These are phyloP conservation scores for Scedosporium aurantiacum DNA, from an alignment of 2,329 filamentous ascomycete species.

Conservation along the genomic window DNA sequence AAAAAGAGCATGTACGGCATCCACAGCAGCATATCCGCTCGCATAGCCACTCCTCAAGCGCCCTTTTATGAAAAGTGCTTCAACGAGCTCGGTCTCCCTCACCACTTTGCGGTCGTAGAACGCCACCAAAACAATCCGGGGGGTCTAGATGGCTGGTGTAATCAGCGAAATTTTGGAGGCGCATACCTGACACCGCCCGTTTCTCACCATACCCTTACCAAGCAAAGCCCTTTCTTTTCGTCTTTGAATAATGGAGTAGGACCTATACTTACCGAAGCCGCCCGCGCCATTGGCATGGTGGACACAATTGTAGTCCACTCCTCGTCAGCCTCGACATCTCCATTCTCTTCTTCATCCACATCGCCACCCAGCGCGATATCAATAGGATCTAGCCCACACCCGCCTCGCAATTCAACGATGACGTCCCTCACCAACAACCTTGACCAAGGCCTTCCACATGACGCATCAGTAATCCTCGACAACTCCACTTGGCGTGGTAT, in stretches of 20 bases:
- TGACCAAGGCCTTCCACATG: constrained; percentile 28
- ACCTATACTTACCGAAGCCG: constrained; percentile 60
- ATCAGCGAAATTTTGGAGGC: constrained; percentile 67
- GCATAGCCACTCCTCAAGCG: constrained; percentile 55
- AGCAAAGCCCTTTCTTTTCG: constrained; percentile 39
- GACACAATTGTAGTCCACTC: constrained; percentile 64
- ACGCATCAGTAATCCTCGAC: constrained; percentile 57
- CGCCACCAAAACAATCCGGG: constrained; percentile 52
- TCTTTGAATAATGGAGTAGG: constrained; percentile 38
- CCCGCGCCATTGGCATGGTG: constrained; percentile 65
- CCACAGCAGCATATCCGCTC: constrained; percentile 51
- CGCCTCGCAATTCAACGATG: constrained; percentile 8
- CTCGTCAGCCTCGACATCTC: constrained; percentile 18
- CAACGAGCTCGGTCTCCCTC: constrained; percentile 74
- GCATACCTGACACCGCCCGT: constrained; percentile 70
- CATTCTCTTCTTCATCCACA: constrained; percentile 26
- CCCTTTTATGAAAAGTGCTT: constrained; percentile 81
- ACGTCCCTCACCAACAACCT: neutral
- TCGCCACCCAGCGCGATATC: constrained; percentile 28
- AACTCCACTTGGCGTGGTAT: constrained; percentile 84
- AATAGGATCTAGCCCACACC: constrained; percentile 35
- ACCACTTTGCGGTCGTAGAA: constrained; percentile 67
- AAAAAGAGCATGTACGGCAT: constrained; percentile 75
- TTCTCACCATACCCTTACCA: constrained; percentile 48
- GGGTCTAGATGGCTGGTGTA: constrained; percentile 60